Conservation (phyloP, 345 rosid species). For the Adansonia digitata region DNA sequence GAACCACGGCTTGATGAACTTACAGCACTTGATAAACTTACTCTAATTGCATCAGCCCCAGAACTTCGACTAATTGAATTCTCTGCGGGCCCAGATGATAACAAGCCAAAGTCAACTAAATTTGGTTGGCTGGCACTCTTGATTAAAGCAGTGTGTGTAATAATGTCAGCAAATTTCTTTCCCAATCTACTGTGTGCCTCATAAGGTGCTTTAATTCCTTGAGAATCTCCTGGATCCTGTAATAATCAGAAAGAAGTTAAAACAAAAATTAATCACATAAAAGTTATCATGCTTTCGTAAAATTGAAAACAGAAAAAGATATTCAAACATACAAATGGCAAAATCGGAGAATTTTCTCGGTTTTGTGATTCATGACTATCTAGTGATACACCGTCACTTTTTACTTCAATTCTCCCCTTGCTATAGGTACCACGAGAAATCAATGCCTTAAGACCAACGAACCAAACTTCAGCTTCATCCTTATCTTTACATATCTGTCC, state of each 20-base stretch:
- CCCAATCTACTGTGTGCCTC: conserved; percentile 59
- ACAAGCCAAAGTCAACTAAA: conserved; percentile 28
- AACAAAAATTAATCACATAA: background rate
- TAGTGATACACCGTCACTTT: conserved; percentile 37
- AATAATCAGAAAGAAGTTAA: conserved; percentile 2
- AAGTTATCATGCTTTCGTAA: conserved; percentile 2
- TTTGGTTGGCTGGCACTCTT: conserved; percentile 40
- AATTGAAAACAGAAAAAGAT: conserved; percentile 5
- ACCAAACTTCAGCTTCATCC: too few relatives aligned
- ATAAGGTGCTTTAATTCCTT: conserved; percentile 35
- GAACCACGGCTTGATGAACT: conserved; percentile 92
- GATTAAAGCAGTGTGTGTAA: conserved; percentile 49
- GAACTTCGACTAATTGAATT: conserved; percentile 52
- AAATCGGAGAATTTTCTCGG: conserved; percentile 40
- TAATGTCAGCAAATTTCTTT: conserved; percentile 59
- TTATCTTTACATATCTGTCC: conserved; percentile 91
- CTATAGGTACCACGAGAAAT: conserved; percentile 35
- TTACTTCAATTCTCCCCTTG: conserved; percentile 52
- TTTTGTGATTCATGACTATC: conserved; percentile 44
- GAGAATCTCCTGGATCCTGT: conserved; percentile 51
- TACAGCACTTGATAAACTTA: conserved; percentile 77
- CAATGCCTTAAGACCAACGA: conserved; percentile 73
- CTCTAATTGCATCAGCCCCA: conserved; percentile 47
- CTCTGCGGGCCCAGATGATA: conserved; percentile 29
- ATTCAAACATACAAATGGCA: conserved; percentile 46